These are phyloP conservation scores for Colletotrichum eleusines DNA, from an alignment of 2,329 filamentous ascomycete species.

Conservation along the genomic window DNA sequence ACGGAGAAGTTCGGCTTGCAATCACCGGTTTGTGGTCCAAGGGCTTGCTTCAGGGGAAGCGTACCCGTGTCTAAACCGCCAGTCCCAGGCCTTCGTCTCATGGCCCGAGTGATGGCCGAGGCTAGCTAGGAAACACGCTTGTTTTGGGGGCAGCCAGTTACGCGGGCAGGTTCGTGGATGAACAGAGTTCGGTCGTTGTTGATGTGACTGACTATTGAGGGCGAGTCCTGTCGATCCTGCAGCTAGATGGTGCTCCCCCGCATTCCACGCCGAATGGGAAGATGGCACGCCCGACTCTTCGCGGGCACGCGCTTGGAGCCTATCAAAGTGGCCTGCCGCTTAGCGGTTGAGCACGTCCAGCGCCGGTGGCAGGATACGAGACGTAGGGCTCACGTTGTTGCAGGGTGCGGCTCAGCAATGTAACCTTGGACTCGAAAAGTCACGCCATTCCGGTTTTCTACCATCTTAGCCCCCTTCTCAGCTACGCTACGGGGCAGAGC, in stretches of 20 bases:
- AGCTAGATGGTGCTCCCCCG: slow-evolving; percentile 26
- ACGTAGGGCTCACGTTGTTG: slow-evolving; percentile 1
- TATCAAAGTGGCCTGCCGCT: background rate
- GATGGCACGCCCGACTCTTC: background rate
- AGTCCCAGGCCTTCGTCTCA: background rate
- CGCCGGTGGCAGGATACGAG: slow-evolving; percentile 3
- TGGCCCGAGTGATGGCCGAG: background rate
- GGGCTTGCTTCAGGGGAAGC: background rate
- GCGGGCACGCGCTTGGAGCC: slow-evolving; percentile 4
- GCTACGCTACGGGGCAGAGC: background rate
- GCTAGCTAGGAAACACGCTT: slow-evolving; percentile 13
- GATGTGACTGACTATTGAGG: slow-evolving; percentile 28
- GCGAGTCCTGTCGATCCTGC: slow-evolving; percentile 30
- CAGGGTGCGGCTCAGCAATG: slow-evolving; percentile 30
- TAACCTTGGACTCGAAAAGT: slow-evolving; percentile 29
- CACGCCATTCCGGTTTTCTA: slow-evolving; percentile 21
- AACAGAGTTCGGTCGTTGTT: slow-evolving; percentile 29
- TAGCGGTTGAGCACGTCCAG: background rate
- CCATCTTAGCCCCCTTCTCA: background rate
- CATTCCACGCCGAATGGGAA: slow-evolving; percentile 14
- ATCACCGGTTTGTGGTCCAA: slow-evolving; percentile 9
- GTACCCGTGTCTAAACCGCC: background rate
- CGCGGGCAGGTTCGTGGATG: background rate
- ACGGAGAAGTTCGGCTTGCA: background rate
- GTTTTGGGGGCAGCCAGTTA: slow-evolving; percentile 18